Evolutionary conservation across 306 rosid genomes (phyloP), one percentile per base, ranked within the genome.

Genomic region (Amphicarpaea edgeworthii): DNA sequence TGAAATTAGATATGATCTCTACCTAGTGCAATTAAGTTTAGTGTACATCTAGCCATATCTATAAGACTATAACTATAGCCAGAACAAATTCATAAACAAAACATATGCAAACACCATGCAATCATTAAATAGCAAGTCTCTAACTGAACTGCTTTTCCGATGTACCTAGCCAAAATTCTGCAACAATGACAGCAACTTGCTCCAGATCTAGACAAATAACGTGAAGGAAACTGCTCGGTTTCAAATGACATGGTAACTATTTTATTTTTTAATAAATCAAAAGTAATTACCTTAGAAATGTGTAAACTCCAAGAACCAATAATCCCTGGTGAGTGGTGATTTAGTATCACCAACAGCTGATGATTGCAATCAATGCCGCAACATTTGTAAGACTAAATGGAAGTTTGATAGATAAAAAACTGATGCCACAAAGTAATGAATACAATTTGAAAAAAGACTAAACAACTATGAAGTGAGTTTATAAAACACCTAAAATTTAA

Each of bases 401-500:
- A 45, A 28, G 16, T 15, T 57, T 60, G 17, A 38, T 12, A 24
- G 45, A 28, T 63, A 41, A 72, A 54, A 63, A 79, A 41, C 15
- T 16, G 34, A 72, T 28, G 41, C 64, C 5, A 50, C 38, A 53
- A 43, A 24, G 38, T 34, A 67, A 43, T 41, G 37, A 80, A 43
- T 15, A n/a, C n/a, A 66, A 72, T 34, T 54, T 43, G 28, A 41
- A 65, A 66, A 41, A 19, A 12, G 51, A 54, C 30, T 10, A 64
- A 53, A 53, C 55, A n/a, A 50, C 47, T 17, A 26, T n/a, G n/a
- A 59, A 59, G 73, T 55, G 75, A 77, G 14, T 70, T n/a, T 37
- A 3, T 16, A 61, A 53, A 37, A 41, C 38, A 42, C 58, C 40
- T 19, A 76, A n/a, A 14, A 20, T 51, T 30, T 64, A 32, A 23